Percentiles rank a stretch among this genome's conserved stretches.
These are phyloP conservation scores for Eleusine indica DNA, from an alignment of 176 grass and related monocot species.

Conservation along the genomic window DNA sequence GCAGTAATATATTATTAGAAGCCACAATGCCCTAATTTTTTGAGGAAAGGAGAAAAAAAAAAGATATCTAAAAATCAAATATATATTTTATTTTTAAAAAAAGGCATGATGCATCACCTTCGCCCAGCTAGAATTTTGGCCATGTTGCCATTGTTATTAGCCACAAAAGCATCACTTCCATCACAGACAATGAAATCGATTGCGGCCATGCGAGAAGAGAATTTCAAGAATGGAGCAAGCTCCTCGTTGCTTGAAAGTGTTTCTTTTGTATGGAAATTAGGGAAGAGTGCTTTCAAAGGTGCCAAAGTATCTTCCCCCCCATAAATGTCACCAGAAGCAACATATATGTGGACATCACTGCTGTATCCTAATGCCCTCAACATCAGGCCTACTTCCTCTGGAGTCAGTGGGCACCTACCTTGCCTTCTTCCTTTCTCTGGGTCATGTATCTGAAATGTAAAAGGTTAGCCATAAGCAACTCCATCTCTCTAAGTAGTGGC, in stretches of 20 bases:
- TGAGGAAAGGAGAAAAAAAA: background rate
- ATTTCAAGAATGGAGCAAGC: slow-evolving; percentile 60
- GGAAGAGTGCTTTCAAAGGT: slow-evolving; percentile 74
- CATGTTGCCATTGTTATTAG: slow-evolving; percentile 92
- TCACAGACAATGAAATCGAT: slow-evolving; percentile 94
- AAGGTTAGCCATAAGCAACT: slow-evolving; percentile 29
- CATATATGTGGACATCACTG: slow-evolving; percentile 74
- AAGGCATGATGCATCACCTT: slow-evolving; percentile 54
- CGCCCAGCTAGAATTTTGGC: slow-evolving; percentile 77
- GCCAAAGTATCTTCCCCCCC: slow-evolving; percentile 74
- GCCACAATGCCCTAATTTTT: background rate
- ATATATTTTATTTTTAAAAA: background rate
- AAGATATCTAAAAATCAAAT: background rate
- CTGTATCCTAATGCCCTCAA: slow-evolving; percentile 74
- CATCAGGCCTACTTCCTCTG: slow-evolving; percentile 87
- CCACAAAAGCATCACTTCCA: slow-evolving; percentile 90
- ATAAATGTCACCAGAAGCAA: slow-evolving; percentile 94
- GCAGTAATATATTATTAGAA: slow-evolving; percentile 12
- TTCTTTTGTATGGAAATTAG: slow-evolving; percentile 93
- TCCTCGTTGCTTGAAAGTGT: slow-evolving; percentile 67
- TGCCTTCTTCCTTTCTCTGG: slow-evolving; percentile 65
- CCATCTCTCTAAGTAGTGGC: slow-evolving; percentile 13
- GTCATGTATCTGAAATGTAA: slow-evolving; percentile 38
- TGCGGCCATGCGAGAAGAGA: slow-evolving; percentile 89
- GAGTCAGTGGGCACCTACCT: slow-evolving; percentile 85